phyloP scores from a whole-genome alignment of 192 early-diverging fungal species.

The Mortierella claussenii region DNA sequence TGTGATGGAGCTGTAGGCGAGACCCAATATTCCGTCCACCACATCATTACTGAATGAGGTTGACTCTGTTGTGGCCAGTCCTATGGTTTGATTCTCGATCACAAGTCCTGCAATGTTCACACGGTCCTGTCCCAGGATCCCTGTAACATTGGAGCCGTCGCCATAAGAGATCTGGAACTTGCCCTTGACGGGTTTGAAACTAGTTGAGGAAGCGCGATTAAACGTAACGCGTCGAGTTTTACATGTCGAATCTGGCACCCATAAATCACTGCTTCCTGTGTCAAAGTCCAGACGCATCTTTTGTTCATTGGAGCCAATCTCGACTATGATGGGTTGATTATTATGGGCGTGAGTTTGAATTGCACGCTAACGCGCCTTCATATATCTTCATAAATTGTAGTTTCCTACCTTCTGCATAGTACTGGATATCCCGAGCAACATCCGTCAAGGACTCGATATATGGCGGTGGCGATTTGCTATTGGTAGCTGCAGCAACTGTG shows the following conservation, averaged over 20 bases:
- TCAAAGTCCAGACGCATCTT: conserved; percentile 68
- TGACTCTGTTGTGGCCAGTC: conserved; percentile 68
- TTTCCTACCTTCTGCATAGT: conserved; percentile 41
- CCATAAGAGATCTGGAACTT: conserved; percentile 60
- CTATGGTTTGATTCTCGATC: conserved; percentile 69
- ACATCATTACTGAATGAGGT: conserved; percentile 65
- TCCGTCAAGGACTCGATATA: conserved; percentile 36
- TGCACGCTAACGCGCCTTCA: background rate
- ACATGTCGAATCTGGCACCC: conserved; percentile 59
- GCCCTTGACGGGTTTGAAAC: conserved; percentile 36
- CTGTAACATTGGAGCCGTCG: conserved; percentile 64
- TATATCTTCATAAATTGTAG: background rate
- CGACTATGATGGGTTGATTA: conserved; percentile 7
- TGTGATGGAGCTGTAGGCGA: conserved; percentile 64
- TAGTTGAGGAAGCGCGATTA: conserved; percentile 24
- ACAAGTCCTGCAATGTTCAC: conserved; percentile 69
- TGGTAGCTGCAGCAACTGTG: background rate
- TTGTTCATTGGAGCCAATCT: conserved; percentile 47
- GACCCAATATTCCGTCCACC: conserved; percentile 74
- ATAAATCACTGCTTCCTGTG: conserved; percentile 79
- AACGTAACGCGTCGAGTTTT: conserved; percentile 24
- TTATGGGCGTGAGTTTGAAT: background rate
- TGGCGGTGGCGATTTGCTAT: background rate
- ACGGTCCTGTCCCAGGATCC: conserved; percentile 61
- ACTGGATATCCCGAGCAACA: conserved; percentile 43